A percentile compares a stretch with the other conserved stretches of the same genome.
Evolutionary conservation across 305 asterid species (phyloP).

Genomic region (Fraxinus sp.): DNA sequence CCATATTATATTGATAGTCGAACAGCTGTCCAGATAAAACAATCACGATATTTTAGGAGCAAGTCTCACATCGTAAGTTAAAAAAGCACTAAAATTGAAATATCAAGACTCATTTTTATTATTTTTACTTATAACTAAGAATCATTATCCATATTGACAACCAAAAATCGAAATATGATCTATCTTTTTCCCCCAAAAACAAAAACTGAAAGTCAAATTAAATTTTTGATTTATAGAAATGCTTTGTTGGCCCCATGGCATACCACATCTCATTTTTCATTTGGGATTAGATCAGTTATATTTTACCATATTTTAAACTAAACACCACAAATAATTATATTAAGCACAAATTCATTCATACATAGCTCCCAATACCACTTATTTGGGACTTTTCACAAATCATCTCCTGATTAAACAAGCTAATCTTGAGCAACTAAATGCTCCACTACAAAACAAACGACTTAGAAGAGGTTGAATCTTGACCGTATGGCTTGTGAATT

Average conservation of each 20-base stretch:
- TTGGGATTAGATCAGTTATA: background rate
- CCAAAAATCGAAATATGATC: background rate
- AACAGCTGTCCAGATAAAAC: constrained; percentile 50
- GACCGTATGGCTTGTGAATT: background rate
- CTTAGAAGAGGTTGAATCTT: background rate
- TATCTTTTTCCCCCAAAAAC: background rate
- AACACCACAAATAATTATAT: background rate
- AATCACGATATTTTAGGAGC: background rate
- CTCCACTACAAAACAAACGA: background rate
- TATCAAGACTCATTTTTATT: background rate
- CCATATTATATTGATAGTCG: constrained; percentile 86
- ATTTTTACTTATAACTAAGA: background rate
- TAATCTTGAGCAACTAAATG: background rate
- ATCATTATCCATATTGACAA: background rate
- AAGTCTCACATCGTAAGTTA: background rate
- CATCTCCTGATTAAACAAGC: background rate
- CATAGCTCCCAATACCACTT: background rate
- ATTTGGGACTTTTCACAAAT: background rate
- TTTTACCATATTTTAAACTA: background rate
- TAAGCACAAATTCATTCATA: background rate
- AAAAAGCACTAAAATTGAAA: background rate
- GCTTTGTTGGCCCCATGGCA: background rate
- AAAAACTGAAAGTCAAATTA: background rate
- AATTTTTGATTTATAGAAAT: background rate
- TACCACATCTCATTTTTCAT: background rate